These are phyloP conservation scores for Tetrapisispora arboricola DNA, from an alignment of 805 yeast genomes.

Conservation along the genomic window DNA sequence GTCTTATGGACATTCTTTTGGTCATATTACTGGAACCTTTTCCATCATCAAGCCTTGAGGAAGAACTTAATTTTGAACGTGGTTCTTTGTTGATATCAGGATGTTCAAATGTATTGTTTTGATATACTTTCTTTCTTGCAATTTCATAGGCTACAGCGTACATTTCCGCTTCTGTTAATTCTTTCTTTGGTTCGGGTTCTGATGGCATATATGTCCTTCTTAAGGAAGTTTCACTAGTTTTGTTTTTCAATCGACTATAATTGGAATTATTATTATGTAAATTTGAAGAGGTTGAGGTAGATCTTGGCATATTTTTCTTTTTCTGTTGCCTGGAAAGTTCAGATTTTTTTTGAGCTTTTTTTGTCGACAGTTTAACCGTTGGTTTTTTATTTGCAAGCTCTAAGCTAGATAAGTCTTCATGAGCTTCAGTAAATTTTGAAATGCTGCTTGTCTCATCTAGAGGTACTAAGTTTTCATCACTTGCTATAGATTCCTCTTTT, in stretches of 20 bases:
- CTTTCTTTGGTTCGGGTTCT: background rate
- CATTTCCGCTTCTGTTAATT: conserved; percentile 35
- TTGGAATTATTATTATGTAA: background rate
- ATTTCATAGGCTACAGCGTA: conserved; percentile 45
- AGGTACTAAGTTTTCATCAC: conserved; percentile 9
- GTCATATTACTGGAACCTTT: conserved; percentile 16
- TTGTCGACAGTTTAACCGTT: background rate
- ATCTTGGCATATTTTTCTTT: conserved; percentile 1
- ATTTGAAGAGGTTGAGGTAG: background rate
- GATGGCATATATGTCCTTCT: background rate
- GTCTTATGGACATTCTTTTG: conserved; percentile 16
- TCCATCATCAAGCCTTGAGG: background rate
- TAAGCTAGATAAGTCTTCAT: background rate
- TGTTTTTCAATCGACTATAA: background rate
- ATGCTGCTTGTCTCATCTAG: conserved; percentile 18
- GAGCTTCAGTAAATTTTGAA: conserved; percentile 22
- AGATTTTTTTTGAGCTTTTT: background rate
- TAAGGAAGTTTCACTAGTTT: background rate
- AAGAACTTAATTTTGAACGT: background rate
- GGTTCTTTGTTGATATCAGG: background rate
- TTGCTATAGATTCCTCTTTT: background rate
- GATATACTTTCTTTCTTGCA: conserved; percentile 49
- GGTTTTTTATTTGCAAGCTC: background rate
- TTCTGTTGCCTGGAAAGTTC: background rate
- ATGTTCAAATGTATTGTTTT: conserved; percentile 19